phyloP scores from a whole-genome alignment of 139 green algal species.

The Mychonastes homosphaera region DNA sequence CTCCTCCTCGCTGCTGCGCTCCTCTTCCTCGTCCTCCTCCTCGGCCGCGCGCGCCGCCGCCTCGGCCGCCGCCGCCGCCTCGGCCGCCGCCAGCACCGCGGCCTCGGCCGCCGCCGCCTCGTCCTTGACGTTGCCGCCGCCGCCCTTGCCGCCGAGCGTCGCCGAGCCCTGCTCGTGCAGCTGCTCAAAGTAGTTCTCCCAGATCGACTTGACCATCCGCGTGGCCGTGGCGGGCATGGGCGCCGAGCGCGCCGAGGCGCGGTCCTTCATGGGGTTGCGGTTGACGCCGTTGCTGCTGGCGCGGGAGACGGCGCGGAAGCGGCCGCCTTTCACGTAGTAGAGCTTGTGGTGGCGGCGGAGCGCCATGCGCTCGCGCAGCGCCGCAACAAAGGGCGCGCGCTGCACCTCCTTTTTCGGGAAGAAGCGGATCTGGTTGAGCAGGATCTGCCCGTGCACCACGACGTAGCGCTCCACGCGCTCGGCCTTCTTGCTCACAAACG shows the following conservation, averaged over 20 bases:
- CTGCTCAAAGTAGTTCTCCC: slow-evolving; percentile 77
- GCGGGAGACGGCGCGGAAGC: slow-evolving; percentile 19
- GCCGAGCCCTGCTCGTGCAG: background rate
- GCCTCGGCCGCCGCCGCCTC: background rate
- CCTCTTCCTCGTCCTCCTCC: slow-evolving; percentile 45
- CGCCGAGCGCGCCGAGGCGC: slow-evolving; percentile 33
- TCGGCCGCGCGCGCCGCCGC: background rate
- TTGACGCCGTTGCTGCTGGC: too few species aligned
- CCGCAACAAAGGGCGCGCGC: slow-evolving; percentile 51
- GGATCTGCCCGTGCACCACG: slow-evolving; percentile 87
- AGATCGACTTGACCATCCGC: slow-evolving; percentile 75
- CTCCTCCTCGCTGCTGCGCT: slow-evolving; percentile 63
- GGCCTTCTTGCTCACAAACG: slow-evolving; percentile 54
- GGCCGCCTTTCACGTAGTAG: slow-evolving; percentile 44
- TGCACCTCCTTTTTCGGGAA: slow-evolving; percentile 59
- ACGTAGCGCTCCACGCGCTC: slow-evolving; percentile 77
- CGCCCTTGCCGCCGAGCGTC: slow-evolving; percentile 10
- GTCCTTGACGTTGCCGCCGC: slow-evolving; percentile 13
- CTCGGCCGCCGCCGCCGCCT: background rate
- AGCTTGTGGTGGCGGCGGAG: slow-evolving; percentile 73
- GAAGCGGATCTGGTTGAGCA: slow-evolving; percentile 76
- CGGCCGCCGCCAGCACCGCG: background rate
- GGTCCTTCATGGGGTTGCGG: slow-evolving; percentile 65
- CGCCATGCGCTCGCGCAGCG: slow-evolving; percentile 60
- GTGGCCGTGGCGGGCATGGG: slow-evolving; percentile 92